Percentiles rank a stretch among this genome's conserved stretches.
Conservation (phyloP, 2,329 filamentous ascomycete species). For the Fusarium euwallaceae region DNA sequence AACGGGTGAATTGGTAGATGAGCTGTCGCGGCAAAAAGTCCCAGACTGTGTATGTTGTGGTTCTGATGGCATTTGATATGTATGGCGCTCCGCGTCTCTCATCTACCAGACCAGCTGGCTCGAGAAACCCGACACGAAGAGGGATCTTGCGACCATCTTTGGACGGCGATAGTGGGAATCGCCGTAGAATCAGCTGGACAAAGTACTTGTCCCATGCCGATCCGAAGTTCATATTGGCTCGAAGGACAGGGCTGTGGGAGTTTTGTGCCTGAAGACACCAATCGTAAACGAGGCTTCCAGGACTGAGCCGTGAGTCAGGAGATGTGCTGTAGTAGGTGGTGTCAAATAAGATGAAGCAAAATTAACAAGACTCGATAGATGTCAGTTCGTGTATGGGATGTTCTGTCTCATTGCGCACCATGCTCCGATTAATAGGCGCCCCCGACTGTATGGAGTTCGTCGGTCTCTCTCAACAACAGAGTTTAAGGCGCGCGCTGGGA, state of each 20-base stretch:
- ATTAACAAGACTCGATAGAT: too few species aligned
- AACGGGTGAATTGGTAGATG: neutral
- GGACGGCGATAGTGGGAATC: neutral
- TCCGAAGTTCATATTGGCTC: neutral
- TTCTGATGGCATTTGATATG: neutral
- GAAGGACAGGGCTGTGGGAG: neutral
- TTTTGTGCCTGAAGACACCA: too few species aligned
- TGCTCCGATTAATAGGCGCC: too few species aligned
- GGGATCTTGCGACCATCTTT: neutral
- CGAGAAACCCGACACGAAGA: neutral
- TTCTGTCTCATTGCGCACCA: too few species aligned
- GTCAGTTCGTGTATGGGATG: too few species aligned
- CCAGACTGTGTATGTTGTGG: neutral
- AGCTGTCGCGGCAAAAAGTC: slow-evolving; percentile 10
- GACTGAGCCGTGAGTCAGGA: too few species aligned
- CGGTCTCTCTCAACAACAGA: too few species aligned
- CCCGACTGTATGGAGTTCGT: too few species aligned
- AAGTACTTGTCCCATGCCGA: neutral
- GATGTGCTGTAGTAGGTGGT: too few species aligned
- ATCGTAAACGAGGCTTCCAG: too few species aligned
- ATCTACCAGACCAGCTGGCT: neutral
- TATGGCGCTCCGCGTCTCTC: neutral
- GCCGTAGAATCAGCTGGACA: neutral
- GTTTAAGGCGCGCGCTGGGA: too few species aligned
- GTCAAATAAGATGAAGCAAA: too few species aligned